Evolutionary conservation across 108 stramenopile genomes (phyloP).

Genomic region (Aurantiochytrium sp.): DNA sequence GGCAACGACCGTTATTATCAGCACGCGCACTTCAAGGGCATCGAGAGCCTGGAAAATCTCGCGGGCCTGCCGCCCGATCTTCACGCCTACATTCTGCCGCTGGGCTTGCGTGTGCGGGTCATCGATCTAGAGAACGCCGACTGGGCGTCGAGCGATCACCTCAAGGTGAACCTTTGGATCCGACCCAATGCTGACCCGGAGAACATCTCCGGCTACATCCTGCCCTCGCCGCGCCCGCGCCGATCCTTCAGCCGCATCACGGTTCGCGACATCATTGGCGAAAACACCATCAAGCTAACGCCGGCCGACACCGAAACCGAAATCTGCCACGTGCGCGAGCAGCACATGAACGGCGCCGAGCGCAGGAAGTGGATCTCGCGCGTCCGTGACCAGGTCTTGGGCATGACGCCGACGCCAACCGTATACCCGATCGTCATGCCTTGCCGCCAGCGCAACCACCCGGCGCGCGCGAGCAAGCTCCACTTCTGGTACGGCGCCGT

Average conservation of each 20-base stretch:
- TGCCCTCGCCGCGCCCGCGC: not conserved
- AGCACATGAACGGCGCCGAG: not conserved
- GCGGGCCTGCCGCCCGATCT: not conserved
- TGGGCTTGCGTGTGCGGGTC: not conserved
- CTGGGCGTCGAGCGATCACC: not conserved
- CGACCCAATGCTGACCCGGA: not conserved
- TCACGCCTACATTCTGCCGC: not conserved
- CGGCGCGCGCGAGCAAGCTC: not conserved
- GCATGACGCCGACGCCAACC: not conserved
- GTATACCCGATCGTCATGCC: not conserved
- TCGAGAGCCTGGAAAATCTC: not conserved
- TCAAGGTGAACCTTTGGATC: not conserved
- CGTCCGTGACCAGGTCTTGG: not conserved
- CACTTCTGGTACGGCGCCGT: not conserved
- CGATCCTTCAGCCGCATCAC: not conserved
- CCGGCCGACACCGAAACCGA: not conserved
- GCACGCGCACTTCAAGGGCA: not conserved
- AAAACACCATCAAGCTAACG: not conserved
- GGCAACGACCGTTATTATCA: too few relatives aligned
- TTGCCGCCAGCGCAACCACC: not conserved
- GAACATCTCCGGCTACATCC: not conserved
- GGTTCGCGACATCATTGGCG: not conserved
- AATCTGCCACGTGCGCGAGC: conserved; percentile 12
- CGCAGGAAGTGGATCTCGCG: not conserved
- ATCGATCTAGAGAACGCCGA: not conserved